Conservation (phyloP, 2,329 filamentous ascomycete genomes). For the Tothia fuscella region DNA sequence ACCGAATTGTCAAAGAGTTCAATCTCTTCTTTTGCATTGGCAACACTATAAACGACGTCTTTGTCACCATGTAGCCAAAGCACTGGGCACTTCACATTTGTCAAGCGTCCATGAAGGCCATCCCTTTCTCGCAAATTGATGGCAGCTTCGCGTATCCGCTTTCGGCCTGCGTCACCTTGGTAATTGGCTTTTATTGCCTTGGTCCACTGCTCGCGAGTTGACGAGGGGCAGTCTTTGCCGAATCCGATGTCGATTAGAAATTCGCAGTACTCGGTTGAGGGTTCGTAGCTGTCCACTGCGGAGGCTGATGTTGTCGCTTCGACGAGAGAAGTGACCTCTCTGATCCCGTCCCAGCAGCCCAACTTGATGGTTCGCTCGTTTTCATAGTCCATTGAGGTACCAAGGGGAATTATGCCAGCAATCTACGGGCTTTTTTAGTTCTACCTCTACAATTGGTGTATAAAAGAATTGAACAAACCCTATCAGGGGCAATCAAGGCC, state of each 20-base stretch:
- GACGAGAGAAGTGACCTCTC: slow-evolving; percentile 24
- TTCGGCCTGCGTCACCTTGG: slow-evolving; percentile 36
- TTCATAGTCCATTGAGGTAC: slow-evolving; percentile 41
- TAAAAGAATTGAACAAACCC: slow-evolving; percentile 19
- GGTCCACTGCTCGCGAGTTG: slow-evolving; percentile 32
- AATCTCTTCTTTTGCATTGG: slow-evolving; percentile 36
- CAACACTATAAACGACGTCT: slow-evolving; percentile 30
- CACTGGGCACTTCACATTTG: slow-evolving; percentile 39
- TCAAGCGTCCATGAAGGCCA: slow-evolving; percentile 32
- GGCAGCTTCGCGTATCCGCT: slow-evolving; percentile 36
- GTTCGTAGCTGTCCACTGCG: slow-evolving; percentile 31
- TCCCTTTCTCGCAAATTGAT: slow-evolving; percentile 38
- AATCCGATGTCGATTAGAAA: slow-evolving; percentile 37
- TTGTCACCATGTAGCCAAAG: slow-evolving; percentile 16
- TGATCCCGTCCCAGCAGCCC: slow-evolving; percentile 37
- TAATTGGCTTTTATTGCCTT: slow-evolving; percentile 35
- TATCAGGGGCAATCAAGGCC: slow-evolving; percentile 39
- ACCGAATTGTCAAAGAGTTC: slow-evolving; percentile 32
- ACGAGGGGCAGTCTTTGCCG: slow-evolving; percentile 27
- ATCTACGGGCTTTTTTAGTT: slow-evolving; percentile 28
- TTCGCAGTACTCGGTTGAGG: slow-evolving; percentile 30
- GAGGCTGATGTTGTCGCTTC: slow-evolving; percentile 28
- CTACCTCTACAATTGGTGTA: background rate
- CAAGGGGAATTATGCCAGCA: slow-evolving; percentile 38
- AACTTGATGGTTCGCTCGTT: slow-evolving; percentile 30